Conservation (phyloP, 116 monocot species). For the Cymodocea nodosa region DNA sequence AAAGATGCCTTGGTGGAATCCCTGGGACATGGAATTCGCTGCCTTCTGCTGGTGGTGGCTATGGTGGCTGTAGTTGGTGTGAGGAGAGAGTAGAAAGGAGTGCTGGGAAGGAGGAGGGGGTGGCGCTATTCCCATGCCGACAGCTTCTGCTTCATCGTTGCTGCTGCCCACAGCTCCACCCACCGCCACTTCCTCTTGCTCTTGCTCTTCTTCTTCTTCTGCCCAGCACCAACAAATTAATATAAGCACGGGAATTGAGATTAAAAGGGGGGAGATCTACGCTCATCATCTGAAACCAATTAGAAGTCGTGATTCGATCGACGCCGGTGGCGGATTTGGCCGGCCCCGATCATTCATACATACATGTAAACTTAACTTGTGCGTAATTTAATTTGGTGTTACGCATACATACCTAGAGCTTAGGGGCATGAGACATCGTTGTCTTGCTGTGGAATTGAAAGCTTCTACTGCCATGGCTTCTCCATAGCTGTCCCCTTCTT, state of each 20-base stretch:
- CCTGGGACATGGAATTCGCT: slow-evolving; percentile 19
- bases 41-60: background rate
- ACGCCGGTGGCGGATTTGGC: background rate
- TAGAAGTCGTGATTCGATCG: background rate
- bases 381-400: no score
- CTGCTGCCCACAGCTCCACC: background rate
- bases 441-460: slow-evolving; percentile 37
- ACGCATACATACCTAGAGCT: slow-evolving; percentile 5
- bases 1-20: slow-evolving; percentile 45
- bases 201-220: background rate
- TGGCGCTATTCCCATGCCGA: slow-evolving; percentile 56
- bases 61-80: background rate
- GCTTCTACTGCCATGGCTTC: slow-evolving; percentile 15
- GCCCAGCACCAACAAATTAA: no score
- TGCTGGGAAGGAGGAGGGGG: slow-evolving; percentile 10
- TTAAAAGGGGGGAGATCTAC: no score
- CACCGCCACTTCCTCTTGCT: background rate
- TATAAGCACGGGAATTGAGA: background rate
- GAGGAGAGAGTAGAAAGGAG: slow-evolving; percentile 1
- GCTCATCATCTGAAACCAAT: no score
- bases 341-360: background rate
- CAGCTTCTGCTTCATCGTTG: slow-evolving; percentile 22
- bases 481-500: slow-evolving; percentile 27
- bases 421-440: slow-evolving; percentile 26
- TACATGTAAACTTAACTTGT: no score